Conservation (phyloP, 225 moss, liverwort and hornwort species). For the Polytrichum formosum region DNA sequence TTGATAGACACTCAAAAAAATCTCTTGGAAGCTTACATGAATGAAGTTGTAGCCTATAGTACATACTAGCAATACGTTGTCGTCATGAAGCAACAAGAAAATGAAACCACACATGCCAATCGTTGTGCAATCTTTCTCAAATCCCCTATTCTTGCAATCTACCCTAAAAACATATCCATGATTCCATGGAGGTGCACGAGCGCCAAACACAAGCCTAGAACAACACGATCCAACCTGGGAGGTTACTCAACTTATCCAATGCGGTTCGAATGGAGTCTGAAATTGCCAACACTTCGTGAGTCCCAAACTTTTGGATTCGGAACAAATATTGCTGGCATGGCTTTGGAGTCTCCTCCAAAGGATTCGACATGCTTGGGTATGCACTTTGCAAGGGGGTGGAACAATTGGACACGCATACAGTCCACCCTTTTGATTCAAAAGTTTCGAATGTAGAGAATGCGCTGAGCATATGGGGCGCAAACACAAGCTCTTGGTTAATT, state of each 20-base stretch:
- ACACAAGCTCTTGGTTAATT: not conserved
- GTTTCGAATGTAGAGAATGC: not conserved
- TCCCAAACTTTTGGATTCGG: not conserved
- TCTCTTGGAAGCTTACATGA: too few relatives aligned
- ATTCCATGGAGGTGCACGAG: too few relatives aligned
- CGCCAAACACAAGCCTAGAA: not conserved
- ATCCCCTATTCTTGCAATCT: too few relatives aligned
- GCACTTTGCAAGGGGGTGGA: not conserved
- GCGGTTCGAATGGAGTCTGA: not conserved
- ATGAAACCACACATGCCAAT: too few relatives aligned
- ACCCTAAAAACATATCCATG: too few relatives aligned
- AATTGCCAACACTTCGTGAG: not conserved
- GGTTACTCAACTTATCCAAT: not conserved
- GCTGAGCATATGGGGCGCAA: not conserved
- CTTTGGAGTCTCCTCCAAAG: not conserved
- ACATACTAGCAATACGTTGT: too few relatives aligned
- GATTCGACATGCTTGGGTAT: not conserved
- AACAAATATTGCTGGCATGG: not conserved
- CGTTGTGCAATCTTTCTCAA: too few relatives aligned
- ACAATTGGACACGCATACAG: not conserved
- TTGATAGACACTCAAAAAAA: too few relatives aligned
- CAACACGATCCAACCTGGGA: not conserved
- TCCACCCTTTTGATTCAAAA: not conserved
- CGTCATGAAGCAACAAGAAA: too few relatives aligned
- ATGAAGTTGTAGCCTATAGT: too few relatives aligned